A percentile compares a stretch with the other conserved stretches of the same genome.
phyloP scores from a whole-genome alignment of 306 rosid genomes.

The Biancaea sappan region DNA sequence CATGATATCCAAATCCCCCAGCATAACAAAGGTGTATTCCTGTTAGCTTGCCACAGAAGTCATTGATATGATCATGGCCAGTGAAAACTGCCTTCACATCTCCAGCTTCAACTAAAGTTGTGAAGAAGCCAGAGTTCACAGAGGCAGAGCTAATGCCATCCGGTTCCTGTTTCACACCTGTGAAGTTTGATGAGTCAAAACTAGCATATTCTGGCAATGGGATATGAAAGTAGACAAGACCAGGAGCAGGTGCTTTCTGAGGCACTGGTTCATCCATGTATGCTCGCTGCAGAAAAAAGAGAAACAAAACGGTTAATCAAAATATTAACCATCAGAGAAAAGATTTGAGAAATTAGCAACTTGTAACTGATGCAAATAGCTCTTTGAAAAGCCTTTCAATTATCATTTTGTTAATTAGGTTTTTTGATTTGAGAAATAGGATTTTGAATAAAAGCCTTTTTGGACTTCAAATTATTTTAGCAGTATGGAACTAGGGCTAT shows the following conservation, averaged over 20 bases:
- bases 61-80: constrained; percentile 85
- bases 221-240: constrained; percentile 75
- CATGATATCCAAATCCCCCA: constrained; percentile 91
- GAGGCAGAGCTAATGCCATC: constrained; percentile 73
- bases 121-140: constrained; percentile 81
- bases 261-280: constrained; percentile 55
- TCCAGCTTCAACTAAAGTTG: constrained; percentile 70
- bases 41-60: constrained; percentile 72
- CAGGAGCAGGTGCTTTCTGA: constrained; percentile 74
- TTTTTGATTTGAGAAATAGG: background rate
- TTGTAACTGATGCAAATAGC: background rate
- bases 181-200: constrained; percentile 68
- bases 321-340: background rate
- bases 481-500: background rate
- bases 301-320: constrained; percentile 1
- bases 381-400: background rate
- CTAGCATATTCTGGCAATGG: constrained; percentile 73
- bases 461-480: background rate
- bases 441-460: background rate
- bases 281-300: constrained; percentile 52
- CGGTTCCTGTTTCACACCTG: constrained; percentile 70
- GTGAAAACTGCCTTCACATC: constrained; percentile 80
- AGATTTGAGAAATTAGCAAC: constrained; percentile 2
- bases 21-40: constrained; percentile 74
- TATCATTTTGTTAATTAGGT: background rate